Evolutionary conservation across 2,329 filamentous ascomycete species (phyloP), one percentile per base, ranked within the genome.

Genomic region (Nigrospora osmanthi): DNA sequence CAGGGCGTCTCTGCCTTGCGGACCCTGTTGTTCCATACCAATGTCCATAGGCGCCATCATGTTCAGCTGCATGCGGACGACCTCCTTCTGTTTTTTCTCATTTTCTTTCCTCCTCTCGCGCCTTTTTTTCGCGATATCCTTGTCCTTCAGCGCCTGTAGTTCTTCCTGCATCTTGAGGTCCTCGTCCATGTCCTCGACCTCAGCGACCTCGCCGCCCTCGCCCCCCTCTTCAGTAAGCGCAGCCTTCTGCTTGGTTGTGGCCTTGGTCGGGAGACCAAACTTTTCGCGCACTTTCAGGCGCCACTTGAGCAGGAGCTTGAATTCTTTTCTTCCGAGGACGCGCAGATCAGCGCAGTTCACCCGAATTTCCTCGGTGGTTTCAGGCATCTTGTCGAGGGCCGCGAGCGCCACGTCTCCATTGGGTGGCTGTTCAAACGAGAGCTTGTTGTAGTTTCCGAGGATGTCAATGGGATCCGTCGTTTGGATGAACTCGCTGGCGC

Each of bases 1-100:
- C 72, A 95, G 93, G 28, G 87, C 74, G 38, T 89, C 87, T 36
- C 89, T 83, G 19, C 88, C 90, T 41, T 79, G 72, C 0, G 32
- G 32, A 0, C 88, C 88, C 19, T 78, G 69, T 65, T 93, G 89
- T 60, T 95, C 93, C 69, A 95, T 79, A 58, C 93, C 93, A 51
- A 98, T 95, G 52, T 98, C 93, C 74, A 89, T 93, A 9, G 93
- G 93, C 1, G 89, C 87, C 2, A 84, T 85, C 93, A 98, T 98
- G 68, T 96, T 85, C 71, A 98, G 81, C 65, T 98, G 93, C 85
- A 98, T 85, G 32, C 93, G 83, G n/a, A 95, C 76, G 48, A 97
- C 89, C 52, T 97, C 93, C 55, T 87, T 93, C 55, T 93, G 87
- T 66, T 95, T 97, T 64, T 82, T 82, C 65, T 98, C 93, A 53